A percentile compares a stretch with the other conserved stretches of the same genome.
phyloP scores from a whole-genome alignment of 2,329 filamentous ascomycete species.

The Rhytidhysteron rufulum region DNA sequence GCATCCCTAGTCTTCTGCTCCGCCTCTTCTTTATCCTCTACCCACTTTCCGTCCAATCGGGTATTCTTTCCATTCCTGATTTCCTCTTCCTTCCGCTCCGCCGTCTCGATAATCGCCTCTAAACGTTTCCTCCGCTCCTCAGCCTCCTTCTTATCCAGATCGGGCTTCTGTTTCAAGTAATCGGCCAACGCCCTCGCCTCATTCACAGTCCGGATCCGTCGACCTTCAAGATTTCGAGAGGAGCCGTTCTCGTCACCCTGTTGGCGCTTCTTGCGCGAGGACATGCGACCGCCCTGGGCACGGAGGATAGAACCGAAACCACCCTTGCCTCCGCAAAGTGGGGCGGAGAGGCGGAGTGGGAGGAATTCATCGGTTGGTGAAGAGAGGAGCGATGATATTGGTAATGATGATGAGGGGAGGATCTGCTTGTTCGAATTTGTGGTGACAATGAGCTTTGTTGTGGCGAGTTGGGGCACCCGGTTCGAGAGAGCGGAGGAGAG shows the following conservation, averaged over 20 bases:
- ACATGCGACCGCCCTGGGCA: slow-evolving; percentile 97
- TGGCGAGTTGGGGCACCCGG: slow-evolving; percentile 55
- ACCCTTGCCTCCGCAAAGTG: slow-evolving; percentile 89
- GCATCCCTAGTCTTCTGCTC: slow-evolving; percentile 77
- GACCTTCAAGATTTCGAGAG: slow-evolving; percentile 88
- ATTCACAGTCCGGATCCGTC: slow-evolving; percentile 83
- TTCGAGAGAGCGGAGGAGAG: slow-evolving; percentile 61
- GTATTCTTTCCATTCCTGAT: slow-evolving; percentile 66
- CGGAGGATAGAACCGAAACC: slow-evolving; percentile 96
- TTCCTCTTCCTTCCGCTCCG: slow-evolving; percentile 80
- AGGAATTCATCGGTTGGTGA: slow-evolving; percentile 63
- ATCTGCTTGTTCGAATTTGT: slow-evolving; percentile 76
- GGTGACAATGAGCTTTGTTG: slow-evolving; percentile 68
- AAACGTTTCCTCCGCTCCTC: slow-evolving; percentile 79
- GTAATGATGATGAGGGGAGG: slow-evolving; percentile 47
- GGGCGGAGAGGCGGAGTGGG: slow-evolving; percentile 73
- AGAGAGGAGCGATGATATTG: slow-evolving; percentile 61
- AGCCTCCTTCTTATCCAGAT: slow-evolving; percentile 93
- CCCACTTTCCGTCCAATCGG: slow-evolving; percentile 80
- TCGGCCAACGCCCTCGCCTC: slow-evolving; percentile 95
- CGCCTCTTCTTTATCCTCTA: slow-evolving; percentile 90
- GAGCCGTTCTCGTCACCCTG: slow-evolving; percentile 82
- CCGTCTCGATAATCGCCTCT: slow-evolving; percentile 81
- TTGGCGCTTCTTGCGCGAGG: slow-evolving; percentile 82
- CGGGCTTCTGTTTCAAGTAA: slow-evolving; percentile 90